A percentile compares a stretch with the other conserved stretches of the same genome.
Conservation (phyloP, 495 filamentous ascomycete species). For the Aspergillus affinis region DNA sequence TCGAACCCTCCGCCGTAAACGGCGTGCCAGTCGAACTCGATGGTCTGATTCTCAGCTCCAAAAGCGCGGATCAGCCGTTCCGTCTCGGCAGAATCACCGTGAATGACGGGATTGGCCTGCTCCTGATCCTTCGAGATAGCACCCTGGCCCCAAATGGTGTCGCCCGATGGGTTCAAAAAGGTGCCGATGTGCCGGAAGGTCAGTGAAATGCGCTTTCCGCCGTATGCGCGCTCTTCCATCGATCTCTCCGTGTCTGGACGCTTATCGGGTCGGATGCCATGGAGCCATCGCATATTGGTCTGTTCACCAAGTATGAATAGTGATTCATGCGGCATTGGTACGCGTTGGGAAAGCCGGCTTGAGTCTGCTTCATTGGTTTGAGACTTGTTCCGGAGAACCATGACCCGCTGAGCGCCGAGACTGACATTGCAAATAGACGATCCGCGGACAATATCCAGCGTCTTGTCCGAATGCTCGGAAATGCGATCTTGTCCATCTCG, state of each 20-base stretch:
- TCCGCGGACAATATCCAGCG: constrained; percentile 79
- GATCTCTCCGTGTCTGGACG: constrained; percentile 63
- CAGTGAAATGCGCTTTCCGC: constrained; percentile 81
- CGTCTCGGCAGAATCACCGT: constrained; percentile 63
- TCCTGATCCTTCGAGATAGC: constrained; percentile 64
- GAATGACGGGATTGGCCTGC: constrained; percentile 60
- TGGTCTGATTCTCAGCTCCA: constrained; percentile 76
- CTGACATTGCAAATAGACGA: constrained; percentile 90
- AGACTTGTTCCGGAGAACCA: constrained; percentile 86
- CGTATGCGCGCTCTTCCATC: constrained; percentile 65
- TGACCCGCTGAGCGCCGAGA: constrained; percentile 84
- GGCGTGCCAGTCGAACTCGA: constrained; percentile 74
- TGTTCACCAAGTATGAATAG: constrained; percentile 77
- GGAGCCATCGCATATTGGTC: constrained; percentile 86
- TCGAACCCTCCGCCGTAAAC: constrained; percentile 83
- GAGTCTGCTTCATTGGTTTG: constrained; percentile 25
- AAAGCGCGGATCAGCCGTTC: constrained; percentile 75
- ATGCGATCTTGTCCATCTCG: constrained; percentile 90
- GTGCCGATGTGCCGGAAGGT: constrained; percentile 93
- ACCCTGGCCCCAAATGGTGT: constrained; percentile 88
- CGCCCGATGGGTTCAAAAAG: constrained; percentile 62
- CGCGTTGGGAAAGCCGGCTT: constrained; percentile 58
- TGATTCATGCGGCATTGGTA: constrained; percentile 82
- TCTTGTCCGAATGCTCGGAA: constrained; percentile 97
- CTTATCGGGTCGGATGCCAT: constrained; percentile 87